Conservation (phyloP, 176 grass and related monocot genomes). For the Eleusine indica region DNA sequence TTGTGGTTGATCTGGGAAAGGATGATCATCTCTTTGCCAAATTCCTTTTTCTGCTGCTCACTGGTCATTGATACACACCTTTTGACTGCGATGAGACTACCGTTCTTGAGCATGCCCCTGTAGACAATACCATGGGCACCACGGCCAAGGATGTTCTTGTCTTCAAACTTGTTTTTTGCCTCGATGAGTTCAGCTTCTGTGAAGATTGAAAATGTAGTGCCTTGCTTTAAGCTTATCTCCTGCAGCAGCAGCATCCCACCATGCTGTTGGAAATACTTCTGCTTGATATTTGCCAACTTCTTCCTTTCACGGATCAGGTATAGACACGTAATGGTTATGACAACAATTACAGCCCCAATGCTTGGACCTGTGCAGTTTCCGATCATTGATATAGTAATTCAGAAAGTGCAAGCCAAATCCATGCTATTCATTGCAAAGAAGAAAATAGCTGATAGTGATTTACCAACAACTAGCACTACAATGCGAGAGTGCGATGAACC, state of each 20-base stretch:
- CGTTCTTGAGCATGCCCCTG: slow-evolving; percentile 14
- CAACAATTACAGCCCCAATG: neutral
- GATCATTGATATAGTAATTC: neutral
- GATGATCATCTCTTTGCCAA: slow-evolving; percentile 43
- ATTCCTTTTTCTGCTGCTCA: slow-evolving; percentile 37
- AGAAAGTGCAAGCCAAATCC: neutral
- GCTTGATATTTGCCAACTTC: slow-evolving; percentile 36
- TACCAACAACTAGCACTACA: neutral
- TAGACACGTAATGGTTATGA: neutral
- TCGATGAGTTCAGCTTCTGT: slow-evolving; percentile 43
- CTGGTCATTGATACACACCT: slow-evolving; percentile 16
- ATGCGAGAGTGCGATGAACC: neutral
- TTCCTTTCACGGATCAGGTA: slow-evolving; percentile 36
- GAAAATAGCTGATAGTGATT: neutral
- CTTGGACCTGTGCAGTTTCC: slow-evolving; percentile 1
- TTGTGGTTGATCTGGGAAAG: slow-evolving; percentile 49
- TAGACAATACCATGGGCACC: slow-evolving; percentile 39
- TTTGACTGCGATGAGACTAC: slow-evolving; percentile 32
- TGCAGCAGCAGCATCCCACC: slow-evolving; percentile 37
- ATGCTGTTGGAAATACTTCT: slow-evolving; percentile 43
- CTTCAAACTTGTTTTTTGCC: slow-evolving; percentile 38
- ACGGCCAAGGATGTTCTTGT: slow-evolving; percentile 29
- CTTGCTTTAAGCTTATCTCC: slow-evolving; percentile 32
- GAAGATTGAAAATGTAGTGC: slow-evolving; percentile 24
- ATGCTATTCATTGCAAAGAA: neutral